These are phyloP conservation scores for Achaetomium macrosporum DNA, from an alignment of 2,329 filamentous ascomycete genomes.

Conservation along the genomic window DNA sequence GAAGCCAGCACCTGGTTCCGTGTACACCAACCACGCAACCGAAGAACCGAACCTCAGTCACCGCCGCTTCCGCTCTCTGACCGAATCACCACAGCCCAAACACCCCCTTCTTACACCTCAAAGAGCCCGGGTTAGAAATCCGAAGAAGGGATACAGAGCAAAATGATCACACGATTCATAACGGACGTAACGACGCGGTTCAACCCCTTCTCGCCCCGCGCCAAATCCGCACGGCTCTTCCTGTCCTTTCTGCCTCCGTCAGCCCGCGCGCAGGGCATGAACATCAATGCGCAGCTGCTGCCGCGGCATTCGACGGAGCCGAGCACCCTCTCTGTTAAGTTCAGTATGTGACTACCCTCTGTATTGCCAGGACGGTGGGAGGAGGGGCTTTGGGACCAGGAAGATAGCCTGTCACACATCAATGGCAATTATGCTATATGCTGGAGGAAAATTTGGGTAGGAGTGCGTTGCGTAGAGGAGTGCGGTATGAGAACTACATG, in stretches of 20 bases:
- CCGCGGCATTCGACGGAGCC: slow-evolving; percentile 62
- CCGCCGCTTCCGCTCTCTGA: no score
- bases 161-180: slow-evolving; percentile 81
- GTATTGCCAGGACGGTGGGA: neutral
- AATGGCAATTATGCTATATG: neutral
- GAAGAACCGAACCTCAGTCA: neutral
- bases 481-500: neutral
- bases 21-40: neutral
- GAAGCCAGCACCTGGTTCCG: neutral
- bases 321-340: slow-evolving; percentile 70
- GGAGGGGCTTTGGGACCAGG: neutral
- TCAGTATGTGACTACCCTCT: slow-evolving; percentile 56
- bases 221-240: slow-evolving; percentile 81
- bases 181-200: slow-evolving; percentile 81
- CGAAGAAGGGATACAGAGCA: slow-evolving; percentile 23
- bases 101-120: neutral
- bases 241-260: slow-evolving; percentile 77
- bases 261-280: slow-evolving; percentile 66
- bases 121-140: no score
- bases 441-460: neutral
- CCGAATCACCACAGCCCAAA: neutral
- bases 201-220: slow-evolving; percentile 79
- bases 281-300: slow-evolving; percentile 71
- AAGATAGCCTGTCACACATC: neutral
- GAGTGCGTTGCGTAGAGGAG: no score